Evolutionary conservation across 2,329 filamentous ascomycete genomes (phyloP), one percentile per base, ranked within the genome.

Genomic region (Ophiostoma sp.): DNA sequence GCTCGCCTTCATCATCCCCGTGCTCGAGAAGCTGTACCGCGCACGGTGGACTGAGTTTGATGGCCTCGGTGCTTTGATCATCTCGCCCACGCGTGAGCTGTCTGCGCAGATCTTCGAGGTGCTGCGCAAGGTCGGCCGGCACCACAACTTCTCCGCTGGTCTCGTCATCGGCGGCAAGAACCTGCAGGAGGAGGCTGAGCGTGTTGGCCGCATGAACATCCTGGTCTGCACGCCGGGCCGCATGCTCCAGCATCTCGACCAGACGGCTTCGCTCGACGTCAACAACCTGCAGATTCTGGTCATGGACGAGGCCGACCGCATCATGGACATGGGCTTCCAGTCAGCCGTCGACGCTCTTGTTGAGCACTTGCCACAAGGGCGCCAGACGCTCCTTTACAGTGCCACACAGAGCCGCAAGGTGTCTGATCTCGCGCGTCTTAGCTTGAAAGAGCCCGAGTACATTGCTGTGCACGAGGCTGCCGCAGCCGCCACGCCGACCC

Each of bases 61-160:
- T 79, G 95, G 95, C 0, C 82, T 99, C 42, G 94, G 94, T 8
- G 95, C 95, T 4, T 84, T 99, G 72, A 92, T 99, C 72, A 89
- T 99, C 67, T 94, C 93, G 0, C 95, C 95, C 0, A 99, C 95
- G 7, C 89, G 95, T 75, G 95, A 99, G 80, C 83, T 99, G 68
- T 94, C 95, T 0, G 95, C 96, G 52, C 95, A 99, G 78, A 99
- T 97, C 71, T 99, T 98, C 76, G 91, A 97, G 69, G 94, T 98
- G 0, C 79, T 99, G 74, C 85, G 92, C 71, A 97, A 96, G 77
- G 87, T 99, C 69, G 95, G 95, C 62, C 86, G 91, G 68, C 88
- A 94, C 69, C 94, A 99, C 77, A 84, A 87, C 70, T 97, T 98
- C 77, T 96, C 94, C 0, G 95, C 95, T 0, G 95, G 95, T 0